Conservation (phyloP, 129 eudicot genomes). For the Cynara cardunculus region DNA sequence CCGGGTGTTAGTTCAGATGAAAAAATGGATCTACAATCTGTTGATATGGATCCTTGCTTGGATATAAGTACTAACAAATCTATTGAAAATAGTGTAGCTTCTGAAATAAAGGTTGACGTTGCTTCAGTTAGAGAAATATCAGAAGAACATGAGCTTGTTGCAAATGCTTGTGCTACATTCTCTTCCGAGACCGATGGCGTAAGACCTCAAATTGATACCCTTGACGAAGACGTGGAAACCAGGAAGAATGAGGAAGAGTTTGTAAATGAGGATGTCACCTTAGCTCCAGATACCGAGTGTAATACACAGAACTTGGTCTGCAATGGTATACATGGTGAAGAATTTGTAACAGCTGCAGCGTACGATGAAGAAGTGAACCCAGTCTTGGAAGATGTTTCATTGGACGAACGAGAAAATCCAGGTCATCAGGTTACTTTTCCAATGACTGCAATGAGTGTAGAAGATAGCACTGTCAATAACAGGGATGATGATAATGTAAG, state of each 20-base stretch:
- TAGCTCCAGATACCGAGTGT: constrained; percentile 23
- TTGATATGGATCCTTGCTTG: constrained; percentile 28
- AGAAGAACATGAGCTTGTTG: constrained; percentile 18
- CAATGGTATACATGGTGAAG: constrained; percentile 32
- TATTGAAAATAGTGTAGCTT: constrained; percentile 21
- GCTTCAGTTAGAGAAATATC: constrained; percentile 22
- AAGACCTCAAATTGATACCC: constrained; percentile 4
- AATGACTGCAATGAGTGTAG: constrained; percentile 27
- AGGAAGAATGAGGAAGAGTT: constrained; percentile 16
- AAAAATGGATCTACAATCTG: constrained; percentile 4
- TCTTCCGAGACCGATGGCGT: constrained; percentile 20
- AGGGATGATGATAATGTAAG: constrained; percentile 45
- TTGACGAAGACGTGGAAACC: constrained; percentile 27
- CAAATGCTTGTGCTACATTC: background rate
- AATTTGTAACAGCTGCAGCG: constrained; percentile 18
- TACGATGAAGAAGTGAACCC: constrained; percentile 25
- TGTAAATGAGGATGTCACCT: constrained; percentile 24
- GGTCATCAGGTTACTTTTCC: constrained; percentile 28
- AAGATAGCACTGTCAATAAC: constrained; percentile 18
- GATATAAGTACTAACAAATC: constrained; percentile 10
- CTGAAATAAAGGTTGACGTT: constrained; percentile 27
- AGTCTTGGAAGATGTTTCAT: constrained; percentile 22
- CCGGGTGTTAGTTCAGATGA: constrained; percentile 28
- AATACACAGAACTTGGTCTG: constrained; percentile 27
- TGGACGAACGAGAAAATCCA: constrained; percentile 33